These are phyloP conservation scores for Diaporthe ampelina DNA, from an alignment of 2,329 filamentous ascomycete genomes.

Conservation along the genomic window DNA sequence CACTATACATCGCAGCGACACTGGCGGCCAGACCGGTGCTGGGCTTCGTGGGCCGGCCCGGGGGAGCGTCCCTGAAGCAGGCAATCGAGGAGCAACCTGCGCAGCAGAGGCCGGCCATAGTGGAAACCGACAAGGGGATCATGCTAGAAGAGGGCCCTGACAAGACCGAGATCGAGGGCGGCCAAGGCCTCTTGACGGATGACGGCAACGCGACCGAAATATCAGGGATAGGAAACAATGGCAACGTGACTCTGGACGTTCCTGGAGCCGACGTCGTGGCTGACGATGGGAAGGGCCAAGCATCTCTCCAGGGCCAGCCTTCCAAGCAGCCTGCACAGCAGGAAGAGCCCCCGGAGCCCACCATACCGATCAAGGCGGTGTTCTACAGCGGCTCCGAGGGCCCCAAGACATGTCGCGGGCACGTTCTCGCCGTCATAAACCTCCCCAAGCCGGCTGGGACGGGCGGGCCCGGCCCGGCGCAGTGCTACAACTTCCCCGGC, in stretches of 20 bases:
- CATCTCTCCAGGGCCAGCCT: conserved; percentile 57
- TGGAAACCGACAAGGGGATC: conserved; percentile 11
- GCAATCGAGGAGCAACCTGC: conserved; percentile 5
- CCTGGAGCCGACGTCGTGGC: conserved; percentile 27
- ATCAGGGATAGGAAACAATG: not conserved
- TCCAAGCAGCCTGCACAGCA: conserved; percentile 57
- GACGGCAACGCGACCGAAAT: not conserved
- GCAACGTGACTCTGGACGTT: conserved; percentile 4
- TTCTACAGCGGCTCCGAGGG: conserved; percentile 56
- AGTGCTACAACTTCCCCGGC: conserved; percentile 53
- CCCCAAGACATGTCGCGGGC: conserved; percentile 53
- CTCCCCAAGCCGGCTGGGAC: conserved; percentile 47
- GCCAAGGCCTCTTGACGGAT: not conserved
- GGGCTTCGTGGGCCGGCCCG: not conserved
- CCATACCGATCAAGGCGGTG: conserved; percentile 62
- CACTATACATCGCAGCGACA: conserved; percentile 26
- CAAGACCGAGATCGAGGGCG: conserved; percentile 1
- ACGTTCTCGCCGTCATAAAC: conserved; percentile 46
- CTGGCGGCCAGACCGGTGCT: conserved; percentile 19
- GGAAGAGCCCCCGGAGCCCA: conserved; percentile 50
- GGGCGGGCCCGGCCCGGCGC: conserved; percentile 46
- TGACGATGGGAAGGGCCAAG: conserved; percentile 48
- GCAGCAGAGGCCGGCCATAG: not conserved
- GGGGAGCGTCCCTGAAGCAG: conserved; percentile 27
- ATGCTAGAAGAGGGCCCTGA: conserved; percentile 9